Conservation (phyloP, 768 basidiomycete genomes). For the Calocybe cyanea region DNA sequence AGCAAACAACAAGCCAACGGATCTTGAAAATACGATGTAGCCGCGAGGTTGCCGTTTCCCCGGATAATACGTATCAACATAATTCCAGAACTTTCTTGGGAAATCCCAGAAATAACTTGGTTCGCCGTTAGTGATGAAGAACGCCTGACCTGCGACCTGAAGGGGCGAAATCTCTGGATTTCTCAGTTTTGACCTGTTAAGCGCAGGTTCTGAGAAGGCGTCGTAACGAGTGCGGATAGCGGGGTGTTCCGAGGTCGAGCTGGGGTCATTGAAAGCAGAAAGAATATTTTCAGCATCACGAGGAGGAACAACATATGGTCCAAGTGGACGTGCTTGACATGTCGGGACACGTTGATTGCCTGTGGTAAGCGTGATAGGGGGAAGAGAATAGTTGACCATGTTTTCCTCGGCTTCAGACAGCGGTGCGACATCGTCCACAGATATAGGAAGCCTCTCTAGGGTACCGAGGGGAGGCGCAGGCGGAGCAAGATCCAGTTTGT, state of each 20-base stretch:
- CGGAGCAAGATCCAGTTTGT: slow-evolving; percentile 64
- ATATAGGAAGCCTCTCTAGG: slow-evolving; percentile 30
- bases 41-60: slow-evolving; percentile 40
- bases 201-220: slow-evolving; percentile 57
- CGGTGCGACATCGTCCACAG: slow-evolving; percentile 35
- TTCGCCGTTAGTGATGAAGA: slow-evolving; percentile 97
- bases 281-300: slow-evolving; percentile 54
- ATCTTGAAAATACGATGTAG: slow-evolving; percentile 49
- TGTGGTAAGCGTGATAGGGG: slow-evolving; percentile 60
- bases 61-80: slow-evolving; percentile 57
- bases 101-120: slow-evolving; percentile 98
- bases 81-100: slow-evolving; percentile 72
- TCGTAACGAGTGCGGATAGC: slow-evolving; percentile 81
- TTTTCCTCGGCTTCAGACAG: slow-evolving; percentile 38
- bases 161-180: slow-evolving; percentile 50
- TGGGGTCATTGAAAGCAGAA: slow-evolving; percentile 49
- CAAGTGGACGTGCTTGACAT: slow-evolving; percentile 74
- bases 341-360: slow-evolving; percentile 72
- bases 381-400: slow-evolving; percentile 49
- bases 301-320: slow-evolving; percentile 68
- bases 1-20: slow-evolving; percentile 69
- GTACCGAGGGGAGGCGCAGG: slow-evolving; percentile 37
- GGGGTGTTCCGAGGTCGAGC: slow-evolving; percentile 40
- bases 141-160: slow-evolving; percentile 87
- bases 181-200: slow-evolving; percentile 47